Evolutionary conservation across 768 basidiomycete genomes (phyloP), one percentile per base, ranked within the genome.

Genomic region (Mycena venus): DNA sequence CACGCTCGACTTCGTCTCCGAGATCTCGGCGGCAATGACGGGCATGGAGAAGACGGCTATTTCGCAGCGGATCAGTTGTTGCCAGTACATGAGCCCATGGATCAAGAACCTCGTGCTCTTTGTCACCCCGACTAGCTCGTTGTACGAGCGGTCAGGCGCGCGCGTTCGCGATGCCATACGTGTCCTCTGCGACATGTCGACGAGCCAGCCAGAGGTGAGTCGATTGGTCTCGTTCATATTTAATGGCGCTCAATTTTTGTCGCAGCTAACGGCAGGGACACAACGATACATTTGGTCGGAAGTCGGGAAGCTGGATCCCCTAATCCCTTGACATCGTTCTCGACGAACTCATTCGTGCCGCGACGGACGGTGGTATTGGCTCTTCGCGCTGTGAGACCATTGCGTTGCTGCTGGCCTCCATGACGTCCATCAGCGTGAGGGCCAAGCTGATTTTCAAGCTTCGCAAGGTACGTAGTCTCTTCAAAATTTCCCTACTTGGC

Each of bases 21-120:
- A 97, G 82, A 94, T 97, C 32, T 90, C 90, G 36, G 89, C 88
- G 0, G 90, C 91, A 3, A 91, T 95, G 87, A 84, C 86, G n/a
- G 85, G 86, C 56, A 88, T 85, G 87, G 88, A 80, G 73, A 84
- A 84, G 75, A 72, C 79, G 7, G 80, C 78, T 3, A 75, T 80
- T 79, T 87, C 83, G 1, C 92, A 94, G 59, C 91, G 92, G 44
- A 91, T 95, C 47, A 90, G 88, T 72, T 96, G 93, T 78, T 81
- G 97, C 25, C 91, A 94, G 72, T 97, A 96, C 79, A 88, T 98
- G 87, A 91, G 89, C 47, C 96, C 97, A 4, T 98, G 96, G 97
- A 90, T 98, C 49, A 92, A 89, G 80, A 97, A 97, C 78, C 86
- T 98, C 2, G 86, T 90, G 3, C 82, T 86, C 17, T 97, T 95